Conservation (phyloP, 169 alveolate species). For the Perkinsus chesapeaki region DNA sequence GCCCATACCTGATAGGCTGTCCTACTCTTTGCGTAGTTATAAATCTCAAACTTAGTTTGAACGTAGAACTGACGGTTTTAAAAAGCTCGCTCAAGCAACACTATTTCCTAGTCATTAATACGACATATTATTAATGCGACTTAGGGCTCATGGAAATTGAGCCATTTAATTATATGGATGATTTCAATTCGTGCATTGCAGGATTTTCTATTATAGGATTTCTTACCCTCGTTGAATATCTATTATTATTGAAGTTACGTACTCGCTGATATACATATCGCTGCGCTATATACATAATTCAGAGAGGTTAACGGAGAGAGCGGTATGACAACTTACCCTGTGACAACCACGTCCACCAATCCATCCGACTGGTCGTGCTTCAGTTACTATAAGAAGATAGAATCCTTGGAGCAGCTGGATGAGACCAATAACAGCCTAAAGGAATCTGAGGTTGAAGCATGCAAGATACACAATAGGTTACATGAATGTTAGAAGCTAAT, state of each 20-base stretch:
- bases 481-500: background rate
- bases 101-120: too few species aligned
- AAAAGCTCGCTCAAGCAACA: background rate
- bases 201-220: too few species aligned
- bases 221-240: too few species aligned
- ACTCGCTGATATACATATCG: too few species aligned
- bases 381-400: background rate
- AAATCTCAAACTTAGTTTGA: background rate
- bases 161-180: too few species aligned
- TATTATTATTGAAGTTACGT: too few species aligned
- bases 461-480: background rate
- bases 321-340: background rate
- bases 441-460: background rate
- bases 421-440: background rate
- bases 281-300: too few species aligned
- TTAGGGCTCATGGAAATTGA: too few species aligned
- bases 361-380: background rate
- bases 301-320: too few species aligned
- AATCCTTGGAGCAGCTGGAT: background rate
- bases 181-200: background rate
- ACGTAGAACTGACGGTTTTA: background rate
- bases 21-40: background rate
- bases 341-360: background rate
- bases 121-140: too few species aligned
- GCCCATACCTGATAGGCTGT: background rate